Evolutionary conservation across 352 stramenopile genomes (phyloP), one percentile per base, ranked within the genome.

Genomic region (Phytopythium kandeliae): DNA sequence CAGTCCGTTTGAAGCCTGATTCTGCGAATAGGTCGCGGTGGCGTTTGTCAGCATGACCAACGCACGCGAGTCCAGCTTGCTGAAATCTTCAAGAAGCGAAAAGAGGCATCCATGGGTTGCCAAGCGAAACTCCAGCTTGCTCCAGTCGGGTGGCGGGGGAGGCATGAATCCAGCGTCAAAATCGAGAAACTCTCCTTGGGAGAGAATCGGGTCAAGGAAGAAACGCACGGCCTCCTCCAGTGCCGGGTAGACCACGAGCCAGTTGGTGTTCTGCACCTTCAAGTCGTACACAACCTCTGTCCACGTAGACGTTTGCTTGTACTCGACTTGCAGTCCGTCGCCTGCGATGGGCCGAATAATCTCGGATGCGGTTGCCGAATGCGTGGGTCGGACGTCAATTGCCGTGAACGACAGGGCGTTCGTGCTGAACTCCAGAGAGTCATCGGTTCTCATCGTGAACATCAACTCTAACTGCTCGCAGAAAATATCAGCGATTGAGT

Each of bases 61-160:
- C 11, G 82, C 80, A 54, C 83, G 76, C 12, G 85, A 73, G 53
- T 92, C 76, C 0, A 56, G 35, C 42, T 78, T 85, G 50, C 62
- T 60, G 26, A 93, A 92, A 45, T 93, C 75, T 54, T 95, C 85
- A n/a, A 95, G 65, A 25, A 95, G 59, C 6, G 79, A 81, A 54
- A 89, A 87, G 11, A 89, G 68, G 53, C 85, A 93, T 10, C 78
- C 78, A 28, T 59, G 65, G 17, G 81, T 86, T 52, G 74, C 65
- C 28, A 92, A 41, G 24, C 60, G 59, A 15, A 92, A 78, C n/a
- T 95, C 84, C 62, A 89, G 71, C 61, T 85, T 89, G 33, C 76
- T 78, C 84, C 81, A 95, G 41, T 90, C 78, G 26, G 77, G 78
- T 30, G 71, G 68, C 40, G 67, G 45, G 2, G 68, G 59, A 16